Evolutionary conservation across 2,329 filamentous ascomycete species (phyloP).

Genomic region (Penicillium hesseltinei): DNA sequence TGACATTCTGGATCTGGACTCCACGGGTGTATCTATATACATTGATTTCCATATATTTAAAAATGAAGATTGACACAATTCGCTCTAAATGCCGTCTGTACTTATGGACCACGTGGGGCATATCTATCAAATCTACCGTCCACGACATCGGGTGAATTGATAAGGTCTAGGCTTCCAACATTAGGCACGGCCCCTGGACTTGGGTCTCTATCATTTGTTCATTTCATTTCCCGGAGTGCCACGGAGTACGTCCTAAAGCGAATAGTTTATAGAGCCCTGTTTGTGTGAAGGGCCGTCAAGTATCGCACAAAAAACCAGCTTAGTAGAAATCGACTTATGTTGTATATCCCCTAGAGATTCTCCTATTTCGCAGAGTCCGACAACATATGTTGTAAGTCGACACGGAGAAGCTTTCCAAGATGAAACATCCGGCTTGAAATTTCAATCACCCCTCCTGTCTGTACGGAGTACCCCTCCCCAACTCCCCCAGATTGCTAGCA

Average conservation of each 20-base stretch:
- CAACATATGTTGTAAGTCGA: too few relatives aligned
- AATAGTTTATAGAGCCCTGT: background rate
- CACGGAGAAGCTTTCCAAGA: constrained; percentile 7
- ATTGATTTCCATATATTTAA: background rate
- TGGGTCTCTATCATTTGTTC: background rate
- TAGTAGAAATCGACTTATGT: background rate
- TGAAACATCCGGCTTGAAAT: constrained; percentile 3
- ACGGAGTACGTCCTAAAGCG: background rate
- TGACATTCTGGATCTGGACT: background rate
- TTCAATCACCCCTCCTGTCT: background rate
- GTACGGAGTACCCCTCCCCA: background rate
- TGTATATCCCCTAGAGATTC: background rate
- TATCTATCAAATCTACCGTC: background rate
- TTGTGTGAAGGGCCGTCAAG: background rate
- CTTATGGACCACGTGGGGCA: background rate
- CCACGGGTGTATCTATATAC: background rate
- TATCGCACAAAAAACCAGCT: background rate
- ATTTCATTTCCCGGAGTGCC: background rate
- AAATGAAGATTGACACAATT: background rate
- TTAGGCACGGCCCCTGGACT: background rate
- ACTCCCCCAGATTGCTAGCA: background rate
- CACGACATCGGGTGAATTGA: background rate
- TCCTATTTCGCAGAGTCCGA: background rate
- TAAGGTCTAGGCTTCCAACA: background rate
- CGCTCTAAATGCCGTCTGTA: background rate